These are phyloP conservation scores for Solanum hybrid DNA, from an alignment of 305 asterid genomes.

Conservation along the genomic window DNA sequence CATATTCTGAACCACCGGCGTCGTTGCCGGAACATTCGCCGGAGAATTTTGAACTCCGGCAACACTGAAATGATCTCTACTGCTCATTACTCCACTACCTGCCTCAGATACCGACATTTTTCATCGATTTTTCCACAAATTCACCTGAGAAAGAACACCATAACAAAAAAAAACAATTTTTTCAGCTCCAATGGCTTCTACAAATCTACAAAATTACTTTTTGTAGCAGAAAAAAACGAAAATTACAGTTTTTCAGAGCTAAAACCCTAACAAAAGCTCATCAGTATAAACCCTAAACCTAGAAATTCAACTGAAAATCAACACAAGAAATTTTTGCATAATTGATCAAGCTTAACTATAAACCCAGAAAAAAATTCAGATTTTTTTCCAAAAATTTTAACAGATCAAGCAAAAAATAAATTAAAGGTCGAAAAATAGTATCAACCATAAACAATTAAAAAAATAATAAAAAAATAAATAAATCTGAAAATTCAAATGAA, in stretches of 20 bases:
- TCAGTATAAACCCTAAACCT: conserved; percentile 1
- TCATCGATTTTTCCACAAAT: not conserved
- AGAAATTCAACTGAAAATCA: not conserved
- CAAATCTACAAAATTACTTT: not conserved
- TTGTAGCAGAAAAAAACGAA: not conserved
- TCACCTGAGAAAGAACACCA: not conserved
- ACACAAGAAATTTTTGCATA: not conserved
- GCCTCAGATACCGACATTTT: conserved; percentile 15
- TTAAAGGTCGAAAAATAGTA: not conserved
- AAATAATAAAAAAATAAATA: not conserved
- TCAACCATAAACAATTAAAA: not conserved
- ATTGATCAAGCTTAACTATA: not conserved
- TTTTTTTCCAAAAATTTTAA: not conserved
- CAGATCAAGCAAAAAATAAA: not conserved
- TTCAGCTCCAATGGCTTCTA: not conserved
- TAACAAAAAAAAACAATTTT: not conserved
- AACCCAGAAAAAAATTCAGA: not conserved
- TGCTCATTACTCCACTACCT: not conserved
- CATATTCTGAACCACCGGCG: not conserved
- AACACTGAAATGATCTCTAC: not conserved
- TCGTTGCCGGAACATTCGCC: not conserved
- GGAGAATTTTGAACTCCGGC: not conserved
- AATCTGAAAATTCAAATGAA: not conserved
- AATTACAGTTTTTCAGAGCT: not conserved
- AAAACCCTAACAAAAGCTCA: not conserved